Conservation (phyloP, 306 rosid species). For the Cucumis sativus region DNA sequence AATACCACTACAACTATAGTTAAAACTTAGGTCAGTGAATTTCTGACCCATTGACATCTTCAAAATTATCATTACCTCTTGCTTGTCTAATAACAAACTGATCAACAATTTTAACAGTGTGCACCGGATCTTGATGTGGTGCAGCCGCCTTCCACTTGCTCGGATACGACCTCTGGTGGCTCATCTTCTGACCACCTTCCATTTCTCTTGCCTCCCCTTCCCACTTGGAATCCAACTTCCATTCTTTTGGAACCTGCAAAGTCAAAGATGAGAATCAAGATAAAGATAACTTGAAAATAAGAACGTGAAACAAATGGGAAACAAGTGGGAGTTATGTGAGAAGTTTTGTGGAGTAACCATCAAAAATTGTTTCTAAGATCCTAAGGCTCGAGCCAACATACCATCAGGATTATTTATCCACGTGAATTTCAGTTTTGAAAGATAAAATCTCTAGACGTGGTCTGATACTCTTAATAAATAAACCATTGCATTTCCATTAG, state of each 20-base stretch:
- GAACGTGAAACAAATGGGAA: background rate
- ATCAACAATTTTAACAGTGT: constrained; percentile 78
- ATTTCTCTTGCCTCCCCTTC: constrained; percentile 29
- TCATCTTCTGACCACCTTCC: constrained; percentile 11
- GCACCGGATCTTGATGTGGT: constrained; percentile 58
- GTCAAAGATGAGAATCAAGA: background rate
- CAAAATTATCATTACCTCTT: constrained; percentile 24
- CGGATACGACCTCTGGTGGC: constrained; percentile 31
- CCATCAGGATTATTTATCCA: background rate
- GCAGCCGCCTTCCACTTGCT: constrained; percentile 55
- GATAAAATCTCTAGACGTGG: background rate
- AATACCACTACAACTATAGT: constrained; percentile 12
- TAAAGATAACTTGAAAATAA: background rate
- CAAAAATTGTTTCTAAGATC: background rate
- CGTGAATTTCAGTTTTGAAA: background rate
- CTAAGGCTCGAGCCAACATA: no score
- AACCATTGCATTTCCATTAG: background rate
- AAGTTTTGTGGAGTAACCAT: background rate
- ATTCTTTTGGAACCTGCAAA: constrained; percentile 40
- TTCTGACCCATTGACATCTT: constrained; percentile 22
- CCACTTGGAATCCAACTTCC: constrained; percentile 55
- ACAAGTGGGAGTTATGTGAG: background rate
- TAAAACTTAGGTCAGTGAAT: constrained; percentile 31
- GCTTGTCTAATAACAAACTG: constrained; percentile 48
- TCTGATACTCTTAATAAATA: background rate